phyloP scores from a whole-genome alignment of 202 grass and related monocot genomes.

The Setaria italica region DNA sequence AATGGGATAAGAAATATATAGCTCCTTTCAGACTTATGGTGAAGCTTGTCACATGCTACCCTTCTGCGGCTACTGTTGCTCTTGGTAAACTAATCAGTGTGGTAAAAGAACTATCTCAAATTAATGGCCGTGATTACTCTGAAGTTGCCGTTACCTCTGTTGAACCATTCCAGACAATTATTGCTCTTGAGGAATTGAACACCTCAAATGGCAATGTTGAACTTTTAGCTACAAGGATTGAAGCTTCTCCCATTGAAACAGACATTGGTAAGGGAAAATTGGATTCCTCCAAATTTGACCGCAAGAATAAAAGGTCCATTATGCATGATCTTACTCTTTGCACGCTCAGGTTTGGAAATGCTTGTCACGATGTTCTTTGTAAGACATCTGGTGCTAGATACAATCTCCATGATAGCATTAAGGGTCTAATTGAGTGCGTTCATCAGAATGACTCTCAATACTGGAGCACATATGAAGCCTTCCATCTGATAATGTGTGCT shows the following conservation, averaged over 20 bases:
- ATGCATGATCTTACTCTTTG: constrained; percentile 50
- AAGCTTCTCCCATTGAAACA: constrained; percentile 19
- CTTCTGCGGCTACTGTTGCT: constrained; percentile 58
- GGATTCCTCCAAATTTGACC: constrained; percentile 30
- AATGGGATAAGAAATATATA: constrained; percentile 54
- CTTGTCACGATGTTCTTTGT: constrained; percentile 58
- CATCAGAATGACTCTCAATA: constrained; percentile 50
- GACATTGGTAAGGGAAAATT: constrained; percentile 28
- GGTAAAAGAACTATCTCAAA: constrained; percentile 53
- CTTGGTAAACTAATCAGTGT: constrained; percentile 66
- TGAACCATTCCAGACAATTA: constrained; percentile 42
- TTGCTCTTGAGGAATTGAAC: constrained; percentile 22
- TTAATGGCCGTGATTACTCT: constrained; percentile 38
- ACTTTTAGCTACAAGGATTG: constrained; percentile 17
- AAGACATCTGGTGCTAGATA: constrained; percentile 41
- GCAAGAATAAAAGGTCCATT: constrained; percentile 26
- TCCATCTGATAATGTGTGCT: constrained; percentile 58
- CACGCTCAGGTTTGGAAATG: constrained; percentile 66
- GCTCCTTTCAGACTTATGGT: constrained; percentile 56
- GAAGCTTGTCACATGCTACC: constrained; percentile 67
- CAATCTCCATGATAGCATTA: constrained; percentile 57
- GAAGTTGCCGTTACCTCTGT: constrained; percentile 16
- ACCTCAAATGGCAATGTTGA: constrained; percentile 36
- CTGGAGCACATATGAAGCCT: constrained; percentile 67
- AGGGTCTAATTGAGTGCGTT: constrained; percentile 58